These are phyloP conservation scores for Fragilariopsis cylindrus DNA, from an alignment of 108 stramenopile genomes.

Conservation along the genomic window DNA sequence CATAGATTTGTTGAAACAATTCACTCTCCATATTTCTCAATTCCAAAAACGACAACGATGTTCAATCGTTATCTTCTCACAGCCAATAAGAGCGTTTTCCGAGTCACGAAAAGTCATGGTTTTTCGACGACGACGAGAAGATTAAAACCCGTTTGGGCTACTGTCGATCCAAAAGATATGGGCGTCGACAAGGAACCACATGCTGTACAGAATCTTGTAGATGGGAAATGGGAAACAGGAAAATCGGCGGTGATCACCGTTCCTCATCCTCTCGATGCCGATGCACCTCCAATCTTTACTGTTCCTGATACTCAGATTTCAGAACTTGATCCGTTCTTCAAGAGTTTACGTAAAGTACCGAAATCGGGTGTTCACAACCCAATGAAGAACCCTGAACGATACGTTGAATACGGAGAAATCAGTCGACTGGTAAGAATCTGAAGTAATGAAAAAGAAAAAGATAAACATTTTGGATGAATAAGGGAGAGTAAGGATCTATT, in stretches of 20 bases:
- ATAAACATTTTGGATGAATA: background rate
- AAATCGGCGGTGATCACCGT: constrained; percentile 44
- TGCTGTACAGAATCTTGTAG: constrained; percentile 68
- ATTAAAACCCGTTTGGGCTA: constrained; percentile 56
- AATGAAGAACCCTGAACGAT: constrained; percentile 91
- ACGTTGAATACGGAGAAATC: constrained; percentile 87
- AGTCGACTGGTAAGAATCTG: constrained; percentile 62
- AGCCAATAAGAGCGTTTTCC: too few relatives aligned
- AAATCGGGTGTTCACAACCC: constrained; percentile 88
- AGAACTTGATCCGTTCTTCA: constrained; percentile 82
- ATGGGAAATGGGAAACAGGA: constrained; percentile 60
- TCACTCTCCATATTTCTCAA: too few relatives aligned
- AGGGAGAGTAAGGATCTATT: background rate
- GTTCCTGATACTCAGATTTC: constrained; percentile 67
- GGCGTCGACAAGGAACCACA: constrained; percentile 58
- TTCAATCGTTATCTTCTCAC: too few relatives aligned
- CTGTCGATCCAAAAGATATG: constrained; percentile 69
- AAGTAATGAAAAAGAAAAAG: background rate
- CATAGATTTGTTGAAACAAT: too few relatives aligned
- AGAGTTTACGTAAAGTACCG: constrained; percentile 68
- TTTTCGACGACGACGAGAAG: too few relatives aligned
- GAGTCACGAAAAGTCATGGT: too few relatives aligned
- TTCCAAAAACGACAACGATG: too few relatives aligned
- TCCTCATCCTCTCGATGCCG: constrained; percentile 74
- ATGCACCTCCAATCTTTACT: constrained; percentile 69